phyloP scores from a whole-genome alignment of 2,329 filamentous ascomycete genomes.

The Falciphora oryzae region DNA sequence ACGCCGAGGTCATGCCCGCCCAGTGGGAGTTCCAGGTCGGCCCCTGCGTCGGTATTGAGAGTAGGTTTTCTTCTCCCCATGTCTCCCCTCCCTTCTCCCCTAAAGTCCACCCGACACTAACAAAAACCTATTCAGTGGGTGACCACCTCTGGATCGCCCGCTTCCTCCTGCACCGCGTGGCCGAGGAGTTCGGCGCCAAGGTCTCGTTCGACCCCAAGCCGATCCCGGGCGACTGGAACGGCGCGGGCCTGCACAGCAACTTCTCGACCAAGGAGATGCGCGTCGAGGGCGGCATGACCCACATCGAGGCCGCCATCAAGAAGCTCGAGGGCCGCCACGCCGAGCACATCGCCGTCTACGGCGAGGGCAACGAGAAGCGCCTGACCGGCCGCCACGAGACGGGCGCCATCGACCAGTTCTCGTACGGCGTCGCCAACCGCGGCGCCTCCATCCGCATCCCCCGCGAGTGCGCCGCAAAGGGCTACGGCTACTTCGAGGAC shows the following conservation, averaged over 20 bases:
- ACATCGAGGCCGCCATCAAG: conserved; percentile 82
- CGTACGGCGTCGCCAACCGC: conserved; percentile 92
- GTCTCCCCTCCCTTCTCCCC: too few relatives aligned
- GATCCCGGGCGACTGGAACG: conserved; percentile 93
- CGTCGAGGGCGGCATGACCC: conserved; percentile 87
- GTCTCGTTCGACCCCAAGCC: conserved; percentile 96
- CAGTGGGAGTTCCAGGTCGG: conserved; percentile 76
- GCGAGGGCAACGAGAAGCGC: conserved; percentile 91
- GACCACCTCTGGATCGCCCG: conserved; percentile 95
- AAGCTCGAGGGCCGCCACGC: conserved; percentile 72
- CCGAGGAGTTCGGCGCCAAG: conserved; percentile 94
- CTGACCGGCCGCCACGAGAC: conserved; percentile 95
- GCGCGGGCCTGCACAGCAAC: conserved; percentile 68
- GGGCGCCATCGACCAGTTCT: conserved; percentile 87
- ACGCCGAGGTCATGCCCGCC: conserved; percentile 88
- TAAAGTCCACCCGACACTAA: conserved; percentile 9
- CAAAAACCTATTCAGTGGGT: conserved; percentile 55
- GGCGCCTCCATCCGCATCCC: conserved; percentile 84
- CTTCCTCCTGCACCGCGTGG: conserved; percentile 74
- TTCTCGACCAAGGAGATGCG: conserved; percentile 89
- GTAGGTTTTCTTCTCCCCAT: too few relatives aligned
- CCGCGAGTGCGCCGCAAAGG: conserved; percentile 63
- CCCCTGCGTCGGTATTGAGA: conserved; percentile 75
- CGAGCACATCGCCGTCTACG: conserved; percentile 86
- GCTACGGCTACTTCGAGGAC: conserved; percentile 60